A percentile compares a stretch with the other conserved stretches of the same genome.
Evolutionary conservation across 805 yeast genomes (phyloP).

Genomic region (Kluyveromyces siamensis): DNA sequence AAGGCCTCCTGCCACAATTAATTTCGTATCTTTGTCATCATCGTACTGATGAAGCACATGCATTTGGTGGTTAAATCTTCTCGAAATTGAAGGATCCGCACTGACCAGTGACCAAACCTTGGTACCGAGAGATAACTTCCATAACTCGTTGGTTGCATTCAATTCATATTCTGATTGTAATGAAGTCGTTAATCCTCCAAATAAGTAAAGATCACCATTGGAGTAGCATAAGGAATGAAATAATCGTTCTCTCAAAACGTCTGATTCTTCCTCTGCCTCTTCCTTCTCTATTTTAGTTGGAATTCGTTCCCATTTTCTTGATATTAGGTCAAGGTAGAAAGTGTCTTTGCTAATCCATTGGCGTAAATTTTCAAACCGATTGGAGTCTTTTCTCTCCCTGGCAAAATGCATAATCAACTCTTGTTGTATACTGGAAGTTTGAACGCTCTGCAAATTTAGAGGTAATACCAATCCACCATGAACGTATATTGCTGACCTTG

Average conservation of each 20-base stretch:
- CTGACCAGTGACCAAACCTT: constrained; percentile 47
- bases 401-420: constrained; percentile 31
- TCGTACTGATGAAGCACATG: constrained; percentile 25
- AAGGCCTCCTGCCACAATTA: constrained; percentile 27
- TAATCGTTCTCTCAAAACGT: constrained; percentile 31
- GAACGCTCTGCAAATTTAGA: constrained; percentile 35
- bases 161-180: constrained; percentile 30
- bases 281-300: constrained; percentile 13
- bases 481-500: constrained; percentile 51
- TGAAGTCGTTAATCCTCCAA: constrained; percentile 53
- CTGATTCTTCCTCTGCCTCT: neutral
- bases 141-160: constrained; percentile 51
- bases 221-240: constrained; percentile 49
- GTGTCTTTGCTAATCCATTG: constrained; percentile 54
- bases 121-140: constrained; percentile 52
- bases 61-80: constrained; percentile 47
- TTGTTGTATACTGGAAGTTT: constrained; percentile 32
- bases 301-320: constrained; percentile 47
- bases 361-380: constrained; percentile 17
- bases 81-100: constrained; percentile 27
- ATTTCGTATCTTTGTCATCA: constrained; percentile 24
- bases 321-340: constrained; percentile 50
- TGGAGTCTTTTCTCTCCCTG: constrained; percentile 14
- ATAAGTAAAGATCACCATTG: constrained; percentile 44
- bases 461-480: constrained; percentile 65